Base-by-base conservation (phyloP, 2,329 filamentous ascomycete species). In the Epichloe aotearoae region DNA sequence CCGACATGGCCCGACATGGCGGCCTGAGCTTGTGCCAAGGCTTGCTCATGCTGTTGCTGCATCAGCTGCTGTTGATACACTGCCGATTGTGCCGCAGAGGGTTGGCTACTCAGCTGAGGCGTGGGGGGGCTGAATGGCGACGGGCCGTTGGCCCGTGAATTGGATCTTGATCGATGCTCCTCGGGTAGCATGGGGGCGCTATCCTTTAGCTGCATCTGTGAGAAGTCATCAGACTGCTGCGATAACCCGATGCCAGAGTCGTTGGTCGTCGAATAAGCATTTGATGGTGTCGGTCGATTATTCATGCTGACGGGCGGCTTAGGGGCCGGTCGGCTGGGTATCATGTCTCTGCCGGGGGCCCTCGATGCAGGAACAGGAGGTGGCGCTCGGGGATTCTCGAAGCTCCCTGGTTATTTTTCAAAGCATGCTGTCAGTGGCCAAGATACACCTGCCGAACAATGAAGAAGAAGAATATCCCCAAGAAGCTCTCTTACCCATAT, bases 331-430 rank as follows among this genome's bases (percentile, higher is more conserved):
- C 93, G 81, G 61, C 81, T 86, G 47, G 93, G 90, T 62, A 95
- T 76, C 54, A 76, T 64, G 56, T 80, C 78, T 63, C 78, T 77
- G 51, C 55, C 52, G 43, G 70, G 52, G 52, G 67, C 69, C 52
- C 74, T 69, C 46, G 73, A 73, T 44, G 68, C 66, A 52, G 91
- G 90, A 54, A 96, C 86, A 11, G 91, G 93, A 56, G 93, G 93
- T 39, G 93, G 87, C 17, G 91, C 87, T 62, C 93, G 81, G 46
- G 93, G 93, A 64, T 98, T 97, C 71, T 97, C 93, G 69, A 97
- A 98, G 73, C 88, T 97, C 64, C 88, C 86, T 76, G 40, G 2
- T 50, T 14, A 5, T 4, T 34, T 43, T 34, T 23, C 40, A 46
- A 44, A 19, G 12, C 15, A 14, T 37, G 23, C 3, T 41, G 34